These are phyloP conservation scores for Vigna nakashimae DNA, from an alignment of 306 rosid species.

Conservation along the genomic window DNA sequence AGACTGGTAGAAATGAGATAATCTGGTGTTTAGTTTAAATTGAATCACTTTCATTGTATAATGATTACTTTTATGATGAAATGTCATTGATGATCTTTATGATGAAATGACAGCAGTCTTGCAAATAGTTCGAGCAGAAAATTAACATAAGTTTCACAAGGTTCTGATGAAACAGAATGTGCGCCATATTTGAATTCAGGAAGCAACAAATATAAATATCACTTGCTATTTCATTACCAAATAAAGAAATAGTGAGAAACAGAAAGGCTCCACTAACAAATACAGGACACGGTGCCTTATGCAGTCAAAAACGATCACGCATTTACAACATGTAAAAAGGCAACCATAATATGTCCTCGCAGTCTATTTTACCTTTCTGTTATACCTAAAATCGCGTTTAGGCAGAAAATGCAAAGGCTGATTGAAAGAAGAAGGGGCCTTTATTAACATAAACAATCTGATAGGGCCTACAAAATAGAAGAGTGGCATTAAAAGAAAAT, in stretches of 20 bases:
- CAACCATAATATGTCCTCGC: neutral
- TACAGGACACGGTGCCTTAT: slow-evolving; percentile 3
- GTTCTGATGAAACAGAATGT: slow-evolving; percentile 6
- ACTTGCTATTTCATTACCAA: slow-evolving; percentile 20
- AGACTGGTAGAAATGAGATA: neutral
- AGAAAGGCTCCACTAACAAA: slow-evolving; percentile 27
- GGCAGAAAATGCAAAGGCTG: slow-evolving; percentile 91
- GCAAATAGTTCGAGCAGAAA: neutral
- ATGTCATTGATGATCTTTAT: neutral
- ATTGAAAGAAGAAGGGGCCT: slow-evolving; percentile 80
- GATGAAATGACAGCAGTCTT: neutral
- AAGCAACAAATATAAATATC: slow-evolving; percentile 25
- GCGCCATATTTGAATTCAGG: slow-evolving; percentile 3
- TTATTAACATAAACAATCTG: slow-evolving; percentile 80
- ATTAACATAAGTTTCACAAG: slow-evolving; percentile 4
- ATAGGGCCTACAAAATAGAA: slow-evolving; percentile 58
- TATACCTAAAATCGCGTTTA: slow-evolving; percentile 79
- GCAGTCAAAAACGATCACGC: slow-evolving; percentile 25
- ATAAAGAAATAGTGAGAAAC: slow-evolving; percentile 38
- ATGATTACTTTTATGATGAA: neutral
- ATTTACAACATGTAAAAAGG: slow-evolving; percentile 17
- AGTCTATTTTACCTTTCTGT: slow-evolving; percentile 66
- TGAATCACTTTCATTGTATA: slow-evolving; percentile 15
- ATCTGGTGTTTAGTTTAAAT: slow-evolving; percentile 1
- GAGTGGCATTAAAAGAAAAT: slow-evolving; percentile 32